Percentiles rank a stretch among this genome's conserved stretches.
Conservation (phyloP, 2,329 filamentous ascomycete species). For the Immersiporthe knoxdaviesiana region DNA sequence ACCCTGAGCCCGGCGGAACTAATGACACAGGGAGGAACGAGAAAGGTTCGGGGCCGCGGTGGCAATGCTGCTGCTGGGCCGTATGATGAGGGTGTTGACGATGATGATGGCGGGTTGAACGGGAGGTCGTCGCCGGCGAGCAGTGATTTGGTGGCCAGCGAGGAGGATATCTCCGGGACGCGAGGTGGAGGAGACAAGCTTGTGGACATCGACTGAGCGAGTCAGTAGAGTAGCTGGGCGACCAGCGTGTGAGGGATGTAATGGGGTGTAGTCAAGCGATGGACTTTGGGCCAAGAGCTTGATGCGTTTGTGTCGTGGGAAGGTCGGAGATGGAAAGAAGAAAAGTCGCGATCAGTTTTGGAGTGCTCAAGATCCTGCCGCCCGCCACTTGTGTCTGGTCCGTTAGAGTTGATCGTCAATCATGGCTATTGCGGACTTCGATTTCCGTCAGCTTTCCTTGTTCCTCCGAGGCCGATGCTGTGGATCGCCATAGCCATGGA, state of each 20-base stretch:
- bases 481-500: too few species aligned
- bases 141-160: not conserved
- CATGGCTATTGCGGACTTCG: not conserved
- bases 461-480: not conserved
- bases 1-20: not conserved
- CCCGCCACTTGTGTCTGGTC: not conserved
- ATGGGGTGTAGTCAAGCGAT: too few species aligned
- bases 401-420: not conserved
- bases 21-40: not conserved
- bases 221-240: not conserved
- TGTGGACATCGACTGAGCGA: constrained; percentile 16
- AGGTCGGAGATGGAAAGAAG: not conserved
- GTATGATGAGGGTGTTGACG: not conserved
- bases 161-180: not conserved
- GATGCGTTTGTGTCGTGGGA: not conserved
- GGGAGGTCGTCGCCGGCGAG: not conserved
- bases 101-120: not conserved
- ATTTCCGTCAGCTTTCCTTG: not conserved
- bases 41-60: not conserved
- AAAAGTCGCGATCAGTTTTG: not conserved
- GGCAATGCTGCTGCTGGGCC: not conserved
- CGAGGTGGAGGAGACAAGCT: constrained; percentile 10
- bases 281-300: not conserved
- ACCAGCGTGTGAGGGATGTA: too few species aligned
- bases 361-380: not conserved